These are phyloP conservation scores for Kalanchoe fedtschenkoi DNA, from an alignment of 164 flowering plant genomes.

Conservation along the genomic window DNA sequence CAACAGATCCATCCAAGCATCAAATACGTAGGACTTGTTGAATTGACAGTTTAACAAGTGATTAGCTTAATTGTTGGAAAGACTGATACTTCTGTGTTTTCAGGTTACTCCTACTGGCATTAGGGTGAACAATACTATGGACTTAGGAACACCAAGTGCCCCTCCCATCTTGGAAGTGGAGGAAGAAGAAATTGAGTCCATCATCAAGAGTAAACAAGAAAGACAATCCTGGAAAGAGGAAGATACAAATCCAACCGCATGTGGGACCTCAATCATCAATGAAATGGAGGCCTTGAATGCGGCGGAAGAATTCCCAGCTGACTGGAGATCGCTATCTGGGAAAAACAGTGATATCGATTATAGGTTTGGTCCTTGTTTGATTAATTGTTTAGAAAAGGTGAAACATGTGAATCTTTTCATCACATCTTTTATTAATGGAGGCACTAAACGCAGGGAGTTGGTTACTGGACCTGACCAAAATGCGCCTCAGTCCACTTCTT, in stretches of 20 bases:
- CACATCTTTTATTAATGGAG: too few relatives aligned
- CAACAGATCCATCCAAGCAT: neutral
- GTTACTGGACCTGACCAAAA: neutral
- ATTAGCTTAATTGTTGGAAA: too few relatives aligned
- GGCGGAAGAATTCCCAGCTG: neutral
- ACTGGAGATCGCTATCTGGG: neutral
- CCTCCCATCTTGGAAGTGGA: neutral
- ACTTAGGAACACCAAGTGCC: conserved; percentile 4
- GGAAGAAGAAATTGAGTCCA: neutral
- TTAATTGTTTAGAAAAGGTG: too few relatives aligned
- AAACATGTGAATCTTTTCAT: too few relatives aligned
- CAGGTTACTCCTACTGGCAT: neutral
- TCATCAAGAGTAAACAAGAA: too few relatives aligned
- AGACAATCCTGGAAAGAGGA: neutral
- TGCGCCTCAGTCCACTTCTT: neutral
- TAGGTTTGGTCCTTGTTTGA: neutral
- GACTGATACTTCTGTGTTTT: neutral
- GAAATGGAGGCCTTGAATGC: neutral
- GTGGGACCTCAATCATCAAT: neutral
- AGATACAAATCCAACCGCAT: neutral
- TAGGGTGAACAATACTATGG: neutral
- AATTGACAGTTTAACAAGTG: neutral
- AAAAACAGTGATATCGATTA: neutral
- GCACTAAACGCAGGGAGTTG: neutral
- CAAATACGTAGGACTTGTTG: neutral